Base-by-base conservation (phyloP, 1,284 basidiomycete species). In the Pseudozyma tsukubaensis region DNA sequence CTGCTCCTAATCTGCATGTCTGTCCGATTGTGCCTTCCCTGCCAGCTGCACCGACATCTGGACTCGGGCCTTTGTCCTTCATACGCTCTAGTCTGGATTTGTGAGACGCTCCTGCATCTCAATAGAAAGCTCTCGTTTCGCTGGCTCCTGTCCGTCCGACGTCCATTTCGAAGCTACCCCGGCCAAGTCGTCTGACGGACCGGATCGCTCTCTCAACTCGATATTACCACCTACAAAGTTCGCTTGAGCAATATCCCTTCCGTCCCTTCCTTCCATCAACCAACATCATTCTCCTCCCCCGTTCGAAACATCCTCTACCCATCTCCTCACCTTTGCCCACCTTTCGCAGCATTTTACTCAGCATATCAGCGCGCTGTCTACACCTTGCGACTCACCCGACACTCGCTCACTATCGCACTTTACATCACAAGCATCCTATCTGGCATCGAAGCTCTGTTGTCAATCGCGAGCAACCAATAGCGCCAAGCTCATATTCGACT, bases 81-180 rank as follows among this genome's bases (percentile, higher is more conserved):
- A 45, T 45, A 24, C 21, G 9, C 44, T 19, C 40, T 53, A 40
- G 40, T 11, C 24, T 42, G 18, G 18, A 14, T 52, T 24, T 16
- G 10, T 13, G 40, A 21, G 37, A 24, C 50, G 39, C 51, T 50
- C 57, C 49, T 59, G 57, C 57, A 51, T 47, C 37, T 21, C 16
- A 19, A 50, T 40, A 39, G 39, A 36, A 39, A n/a, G 36, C 40
- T n/a, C 34, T 50, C 39, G 56, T 48, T 34, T 35, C 19, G 56
- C 48, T 18, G 29, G 19, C 45, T 24, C 13, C 18, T 8, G 21
- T 51, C n/a, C 29, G 18, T 36, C 36, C 14, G 24, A 36, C 48
- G 32, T 50, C 16, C 8, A 9, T 35, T 32, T 16, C n/a, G n/a
- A 44, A 13, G 34, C 47, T 49, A 11, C 47, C 35, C 47, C 47